Evolutionary conservation across 2,329 filamentous ascomycete genomes (phyloP).

Genomic region (Diplocarpon mali): DNA sequence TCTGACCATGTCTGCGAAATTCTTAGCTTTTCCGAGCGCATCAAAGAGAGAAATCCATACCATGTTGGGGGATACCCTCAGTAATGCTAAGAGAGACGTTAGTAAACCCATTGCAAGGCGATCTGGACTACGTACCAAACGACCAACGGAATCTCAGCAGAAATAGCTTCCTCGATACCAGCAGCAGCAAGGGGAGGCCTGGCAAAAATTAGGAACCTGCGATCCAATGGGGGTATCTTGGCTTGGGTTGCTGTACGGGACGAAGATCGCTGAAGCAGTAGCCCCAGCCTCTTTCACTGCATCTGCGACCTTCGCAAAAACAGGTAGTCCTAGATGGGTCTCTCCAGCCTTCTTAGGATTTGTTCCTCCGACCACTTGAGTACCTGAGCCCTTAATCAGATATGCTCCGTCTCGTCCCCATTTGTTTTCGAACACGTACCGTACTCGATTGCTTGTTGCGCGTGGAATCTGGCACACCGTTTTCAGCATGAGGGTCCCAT

Average conservation of each 20-base stretch:
- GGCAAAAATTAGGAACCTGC: conserved; percentile 18
- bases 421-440: conserved; percentile 43
- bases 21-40: conserved; percentile 12
- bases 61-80: conserved; percentile 94
- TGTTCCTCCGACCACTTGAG: conserved; percentile 93
- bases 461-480: conserved; percentile 69
- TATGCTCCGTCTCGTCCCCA: conserved; percentile 14
- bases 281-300: conserved; percentile 86
- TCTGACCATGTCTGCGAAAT: conserved; percentile 78
- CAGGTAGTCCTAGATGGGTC: conserved; percentile 80
- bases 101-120: conserved; percentile 16
- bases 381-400: conserved; percentile 47
- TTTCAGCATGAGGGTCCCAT: conserved; percentile 22
- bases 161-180: conserved; percentile 93
- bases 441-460: conserved; percentile 95
- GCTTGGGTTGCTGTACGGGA: conserved; percentile 55
- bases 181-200: conserved; percentile 84
- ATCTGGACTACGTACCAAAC: conserved; percentile 52
- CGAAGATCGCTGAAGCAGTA: conserved; percentile 88
- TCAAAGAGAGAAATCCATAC: conserved; percentile 38
- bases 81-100: conserved; percentile 50
- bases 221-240: not conserved
- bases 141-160: conserved; percentile 84
- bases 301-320: conserved; percentile 82
- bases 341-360: conserved; percentile 97